Percentiles rank a stretch among this genome's conserved stretches.
phyloP scores from a whole-genome alignment of 352 stramenopile genomes.

The Saprolegnia parasitica region DNA sequence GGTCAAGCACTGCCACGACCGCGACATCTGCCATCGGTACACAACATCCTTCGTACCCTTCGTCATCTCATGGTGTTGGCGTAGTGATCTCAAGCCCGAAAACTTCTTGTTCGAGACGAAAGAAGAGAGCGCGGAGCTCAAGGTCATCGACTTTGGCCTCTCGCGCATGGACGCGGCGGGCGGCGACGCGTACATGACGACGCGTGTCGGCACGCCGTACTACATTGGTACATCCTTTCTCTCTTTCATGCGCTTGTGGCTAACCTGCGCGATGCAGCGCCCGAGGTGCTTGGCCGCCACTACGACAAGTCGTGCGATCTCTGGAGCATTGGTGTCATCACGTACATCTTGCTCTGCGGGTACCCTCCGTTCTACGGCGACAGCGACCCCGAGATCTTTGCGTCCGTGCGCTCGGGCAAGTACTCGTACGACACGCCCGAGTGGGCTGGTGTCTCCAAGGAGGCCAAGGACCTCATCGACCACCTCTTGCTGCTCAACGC shows the following conservation, averaged over 20 bases:
- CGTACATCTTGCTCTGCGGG: slow-evolving; percentile 94
- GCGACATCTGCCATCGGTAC: slow-evolving; percentile 93
- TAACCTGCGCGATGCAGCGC: slow-evolving; percentile 38
- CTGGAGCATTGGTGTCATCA: slow-evolving; percentile 95
- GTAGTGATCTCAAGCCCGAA: slow-evolving; percentile 94
- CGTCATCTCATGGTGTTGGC: slow-evolving; percentile 11
- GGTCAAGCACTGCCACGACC: slow-evolving; percentile 96
- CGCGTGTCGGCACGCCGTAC: slow-evolving; percentile 95
- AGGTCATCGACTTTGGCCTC: slow-evolving; percentile 99
- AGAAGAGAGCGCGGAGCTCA: slow-evolving; percentile 89
- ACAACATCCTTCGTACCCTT: background rate
- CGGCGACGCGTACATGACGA: slow-evolving; percentile 80
- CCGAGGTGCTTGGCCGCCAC: slow-evolving; percentile 89
- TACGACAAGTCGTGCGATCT: slow-evolving; percentile 97
- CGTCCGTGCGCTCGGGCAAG: slow-evolving; percentile 62
- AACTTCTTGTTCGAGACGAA: slow-evolving; percentile 94
- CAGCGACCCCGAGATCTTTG: slow-evolving; percentile 89
- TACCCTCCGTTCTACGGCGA: slow-evolving; percentile 96
- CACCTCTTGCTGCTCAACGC: slow-evolving; percentile 91
- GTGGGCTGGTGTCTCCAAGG: slow-evolving; percentile 73
- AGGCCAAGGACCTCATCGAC: slow-evolving; percentile 94
- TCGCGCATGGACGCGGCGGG: slow-evolving; percentile 84
- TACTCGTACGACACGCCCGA: slow-evolving; percentile 86
- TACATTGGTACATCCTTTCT: slow-evolving; percentile 63
- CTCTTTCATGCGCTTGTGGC: background rate